These are phyloP conservation scores for Aspergillus campestris DNA, from an alignment of 495 filamentous ascomycete species.

Conservation along the genomic window DNA sequence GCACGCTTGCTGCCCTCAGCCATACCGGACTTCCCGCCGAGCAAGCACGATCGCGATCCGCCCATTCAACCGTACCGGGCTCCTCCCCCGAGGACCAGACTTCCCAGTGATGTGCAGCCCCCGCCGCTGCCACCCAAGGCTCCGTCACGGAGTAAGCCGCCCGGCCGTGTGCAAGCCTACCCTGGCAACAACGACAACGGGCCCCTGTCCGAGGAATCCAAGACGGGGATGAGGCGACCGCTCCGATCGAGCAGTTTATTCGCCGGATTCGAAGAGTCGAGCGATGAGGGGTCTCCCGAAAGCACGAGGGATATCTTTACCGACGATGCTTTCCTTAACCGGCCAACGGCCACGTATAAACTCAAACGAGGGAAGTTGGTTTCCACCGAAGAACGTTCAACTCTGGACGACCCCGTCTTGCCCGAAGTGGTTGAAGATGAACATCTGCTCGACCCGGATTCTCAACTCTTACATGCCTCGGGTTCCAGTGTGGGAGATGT, in stretches of 20 bases:
- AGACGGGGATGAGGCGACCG: constrained; percentile 55
- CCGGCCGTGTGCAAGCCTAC: constrained; percentile 55
- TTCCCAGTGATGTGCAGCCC: constrained; percentile 12
- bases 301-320: constrained; percentile 40
- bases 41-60: constrained; percentile 13
- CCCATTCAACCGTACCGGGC: constrained; percentile 24
- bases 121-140: constrained; percentile 13
- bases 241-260: constrained; percentile 76
- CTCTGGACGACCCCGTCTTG: constrained; percentile 28
- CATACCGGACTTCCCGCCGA: constrained; percentile 31
- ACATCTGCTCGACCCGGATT: constrained; percentile 27
- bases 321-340: constrained; percentile 37
- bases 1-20: constrained; percentile 70
- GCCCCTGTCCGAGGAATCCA: constrained; percentile 51
- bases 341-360: constrained; percentile 38
- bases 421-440: constrained; percentile 38
- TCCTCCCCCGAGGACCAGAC: constrained; percentile 27
- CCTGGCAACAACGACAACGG: constrained; percentile 80
- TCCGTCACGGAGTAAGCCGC: constrained; percentile 9
- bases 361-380: constrained; percentile 36
- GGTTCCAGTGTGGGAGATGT: constrained; percentile 1
- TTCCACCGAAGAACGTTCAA: constrained; percentile 24
- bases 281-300: constrained; percentile 36
- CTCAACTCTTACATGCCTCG: constrained; percentile 13
- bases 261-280: constrained; percentile 65